Percentiles rank a stretch among this genome's conserved stretches.
Conservation (phyloP, 305 asterid species). For the Nicotiana rustica region DNA sequence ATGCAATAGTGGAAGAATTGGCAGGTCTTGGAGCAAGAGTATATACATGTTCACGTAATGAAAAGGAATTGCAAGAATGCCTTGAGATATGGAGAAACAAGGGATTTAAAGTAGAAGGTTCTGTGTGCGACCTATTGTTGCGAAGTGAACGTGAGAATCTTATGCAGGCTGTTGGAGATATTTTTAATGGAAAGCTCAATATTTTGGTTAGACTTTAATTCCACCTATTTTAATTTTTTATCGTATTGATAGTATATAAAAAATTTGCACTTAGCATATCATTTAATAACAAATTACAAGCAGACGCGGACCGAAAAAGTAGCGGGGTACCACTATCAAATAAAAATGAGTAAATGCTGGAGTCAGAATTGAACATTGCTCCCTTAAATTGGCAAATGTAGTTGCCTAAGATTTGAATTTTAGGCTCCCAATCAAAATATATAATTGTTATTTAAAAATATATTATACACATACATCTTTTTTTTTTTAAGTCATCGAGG, state of each 20-base stretch:
- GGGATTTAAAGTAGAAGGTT: constrained; percentile 22
- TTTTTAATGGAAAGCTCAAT: constrained; percentile 32
- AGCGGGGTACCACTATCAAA: no score
- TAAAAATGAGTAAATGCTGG: no score
- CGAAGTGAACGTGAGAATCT: not conserved
- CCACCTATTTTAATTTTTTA: not conserved
- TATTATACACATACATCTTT: no score
- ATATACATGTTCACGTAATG: constrained; percentile 30
- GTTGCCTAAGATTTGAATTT: no score
- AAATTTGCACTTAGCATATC: no score
- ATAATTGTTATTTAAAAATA: no score
- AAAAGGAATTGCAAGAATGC: constrained; percentile 21
- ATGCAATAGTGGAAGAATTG: constrained; percentile 27
- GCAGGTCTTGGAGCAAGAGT: constrained; percentile 30
- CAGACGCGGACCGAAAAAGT: no score
- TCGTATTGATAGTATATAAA: not conserved
- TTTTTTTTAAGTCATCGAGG: no score
- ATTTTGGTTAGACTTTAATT: not conserved
- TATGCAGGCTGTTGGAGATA: not conserved
- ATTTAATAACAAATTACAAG: no score
- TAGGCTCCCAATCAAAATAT: no score
- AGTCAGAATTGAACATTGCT: no score
- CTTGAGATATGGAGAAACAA: not conserved
- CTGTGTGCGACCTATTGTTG: not conserved
- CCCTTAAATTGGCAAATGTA: no score